A percentile compares a stretch with the other conserved stretches of the same genome.
Conservation (phyloP, 1,284 basidiomycete species). For the Moesziomyces globuligerus region DNA sequence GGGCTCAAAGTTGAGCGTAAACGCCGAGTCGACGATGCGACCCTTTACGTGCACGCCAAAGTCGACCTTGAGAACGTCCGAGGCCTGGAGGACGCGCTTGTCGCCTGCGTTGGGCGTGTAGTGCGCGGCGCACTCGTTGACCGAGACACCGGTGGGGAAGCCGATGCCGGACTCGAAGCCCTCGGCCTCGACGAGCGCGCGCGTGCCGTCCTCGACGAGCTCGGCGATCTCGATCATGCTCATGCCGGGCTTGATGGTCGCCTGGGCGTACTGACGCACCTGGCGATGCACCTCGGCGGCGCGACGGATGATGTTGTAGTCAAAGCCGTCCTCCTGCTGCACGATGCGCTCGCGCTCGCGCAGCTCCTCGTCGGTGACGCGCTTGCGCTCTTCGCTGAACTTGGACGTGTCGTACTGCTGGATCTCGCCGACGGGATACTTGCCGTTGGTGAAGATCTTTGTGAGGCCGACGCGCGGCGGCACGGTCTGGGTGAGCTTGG, state of each 20-base stretch:
- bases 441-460: slow-evolving; percentile 85
- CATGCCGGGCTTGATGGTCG: slow-evolving; percentile 90
- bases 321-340: slow-evolving; percentile 69
- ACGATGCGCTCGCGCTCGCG: slow-evolving; percentile 78
- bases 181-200: slow-evolving; percentile 84
- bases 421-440: slow-evolving; percentile 90
- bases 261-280: slow-evolving; percentile 83
- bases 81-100: slow-evolving; percentile 82
- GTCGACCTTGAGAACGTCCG: slow-evolving; percentile 95
- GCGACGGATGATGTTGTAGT: slow-evolving; percentile 86
- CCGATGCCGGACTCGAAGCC: slow-evolving; percentile 87
- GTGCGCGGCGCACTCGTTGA: slow-evolving; percentile 96
- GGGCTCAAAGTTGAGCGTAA: slow-evolving; percentile 88
- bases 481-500: slow-evolving; percentile 75
- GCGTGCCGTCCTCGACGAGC: slow-evolving; percentile 80
- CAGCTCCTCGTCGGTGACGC: slow-evolving; percentile 90
- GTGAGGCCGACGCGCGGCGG: slow-evolving; percentile 91
- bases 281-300: slow-evolving; percentile 93
- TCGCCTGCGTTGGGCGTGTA: slow-evolving; percentile 97
- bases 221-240: slow-evolving; percentile 93
- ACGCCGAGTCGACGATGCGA: slow-evolving; percentile 92
- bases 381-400: slow-evolving; percentile 74
- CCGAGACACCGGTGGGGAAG: slow-evolving; percentile 94
- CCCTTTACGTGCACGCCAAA: slow-evolving; percentile 97
- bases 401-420: slow-evolving; percentile 77